Evolutionary conservation across 306 rosid genomes (phyloP), one percentile per base, ranked within the genome.

Genomic region (Gastrolobium villosum): DNA sequence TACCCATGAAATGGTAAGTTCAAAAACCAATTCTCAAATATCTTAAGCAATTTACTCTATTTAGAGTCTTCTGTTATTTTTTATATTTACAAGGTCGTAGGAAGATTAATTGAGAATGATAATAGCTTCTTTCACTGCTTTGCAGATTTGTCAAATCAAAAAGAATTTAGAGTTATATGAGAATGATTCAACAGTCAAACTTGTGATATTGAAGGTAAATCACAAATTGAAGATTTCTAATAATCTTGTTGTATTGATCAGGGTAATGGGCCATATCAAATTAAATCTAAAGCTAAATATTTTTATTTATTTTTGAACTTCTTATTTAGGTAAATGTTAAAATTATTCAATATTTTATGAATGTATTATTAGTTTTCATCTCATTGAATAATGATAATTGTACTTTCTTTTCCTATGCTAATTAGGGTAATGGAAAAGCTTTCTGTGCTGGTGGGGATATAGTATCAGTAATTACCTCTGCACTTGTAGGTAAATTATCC

Each of bases 1-100:
- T 60, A 37, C 48, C 11, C 41, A 48, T 37, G 83, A 70, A 37
- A 79, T 70, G 83, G 83, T 79, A 31, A 28, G 64, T 71, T 46
- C 36, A 13, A 39, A 5, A 39, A 37, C 26, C 49, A 37, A 35
- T 36, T 62, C 11, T 35, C 7, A 20, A 20, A 39, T 32, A 59
- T 30, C 14, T 57, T 28, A 20, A 20, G 1, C 26, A 20, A 20
- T 20, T 20, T 20, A 20, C 26, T 20, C 26, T 20, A 20, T 20
- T 20, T 20, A 20, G 26, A 20, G 26, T 20, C 26, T 20, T 20
- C 1, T 20, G 26, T 20, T 20, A 20, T 20, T 20, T 20, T 20
- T 20, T 20, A 20, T 20, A 20, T 20, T 20, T 20, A 20, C 26
- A 20, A 20, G 26, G 26, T 20, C 26, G 26, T 20, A 20, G 26